Base-by-base conservation (phyloP, 345 rosid species). In the Populus pruinosa region DNA sequence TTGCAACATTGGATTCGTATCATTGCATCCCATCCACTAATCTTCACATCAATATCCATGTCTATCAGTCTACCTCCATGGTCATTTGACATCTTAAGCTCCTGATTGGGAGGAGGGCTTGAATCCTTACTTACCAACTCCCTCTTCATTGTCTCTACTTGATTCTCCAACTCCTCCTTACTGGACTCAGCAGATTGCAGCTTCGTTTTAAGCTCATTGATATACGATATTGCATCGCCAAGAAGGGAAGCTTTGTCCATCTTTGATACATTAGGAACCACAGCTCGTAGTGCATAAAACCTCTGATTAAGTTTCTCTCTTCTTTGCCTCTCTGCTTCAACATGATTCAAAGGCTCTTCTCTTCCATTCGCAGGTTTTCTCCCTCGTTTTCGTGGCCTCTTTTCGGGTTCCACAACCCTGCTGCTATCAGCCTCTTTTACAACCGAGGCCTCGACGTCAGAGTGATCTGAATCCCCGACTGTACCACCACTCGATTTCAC, bases 241-340 rank as follows among this genome's bases (percentile, higher is more conserved):
- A 95, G 90, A 11, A 95, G 91, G 10, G 99, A 96, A 36, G 99
- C 99, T 78, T 96, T 96, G 66, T 96, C 99, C 99, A 95, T 95
- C 81, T 95, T 95, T 0, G 99, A 95, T 2, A 95, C 97, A 27
- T 92, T 93, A 20, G 99, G 99, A 72, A 95, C 99, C 70, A 93
- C 94, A 53, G 96, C 98, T 79, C 99, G 87, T 29, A 95, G 76
- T 0, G 99, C 89, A 33, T 95, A 95, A 80, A 95, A 93, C 80
- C 86, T 85, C 81, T 93, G 98, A 79, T 95, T 95, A 49, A 95
- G 90, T 89, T 93, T 95, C 92, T 95, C 98, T 73, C 98, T 88
- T 86, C 99, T 92, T 79, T 95, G 99, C 67, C 99, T 90, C 90
- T 95, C 99, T 41, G 99, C 99, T 77, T 95, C 99, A 0, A 95